These are phyloP conservation scores for Cardamine resedifolia DNA, from an alignment of 345 rosid species.

Conservation along the genomic window DNA sequence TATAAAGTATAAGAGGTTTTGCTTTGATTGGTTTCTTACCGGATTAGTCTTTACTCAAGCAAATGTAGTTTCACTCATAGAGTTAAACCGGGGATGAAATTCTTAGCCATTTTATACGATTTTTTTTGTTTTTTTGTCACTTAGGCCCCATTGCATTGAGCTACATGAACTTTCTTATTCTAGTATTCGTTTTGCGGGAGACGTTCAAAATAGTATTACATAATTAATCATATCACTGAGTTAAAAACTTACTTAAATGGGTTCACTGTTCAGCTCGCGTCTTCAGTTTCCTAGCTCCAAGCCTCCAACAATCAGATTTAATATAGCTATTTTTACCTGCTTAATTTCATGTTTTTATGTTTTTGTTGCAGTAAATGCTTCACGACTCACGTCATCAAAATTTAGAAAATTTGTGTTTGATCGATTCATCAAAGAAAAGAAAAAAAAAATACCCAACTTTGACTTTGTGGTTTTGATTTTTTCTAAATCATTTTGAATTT, in stretches of 20 bases:
- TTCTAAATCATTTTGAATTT: not conserved
- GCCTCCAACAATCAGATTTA: not conserved
- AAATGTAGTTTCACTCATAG: too few relatives aligned
- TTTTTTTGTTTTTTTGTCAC: too few relatives aligned
- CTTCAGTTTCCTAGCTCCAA: not conserved
- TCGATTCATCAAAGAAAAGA: not conserved
- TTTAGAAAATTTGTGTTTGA: not conserved
- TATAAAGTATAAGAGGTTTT: conserved; percentile 1
- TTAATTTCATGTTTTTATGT: not conserved
- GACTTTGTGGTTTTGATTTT: not conserved
- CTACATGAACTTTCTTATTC: not conserved
- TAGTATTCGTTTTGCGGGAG: not conserved
- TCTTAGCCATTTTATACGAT: too few relatives aligned
- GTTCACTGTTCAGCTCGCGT: not conserved
- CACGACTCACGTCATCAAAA: not conserved
- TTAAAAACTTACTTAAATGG: not conserved
- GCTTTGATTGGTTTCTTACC: not conserved
- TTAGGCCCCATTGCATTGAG: not conserved
- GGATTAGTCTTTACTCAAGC: not conserved
- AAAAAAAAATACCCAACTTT: not conserved
- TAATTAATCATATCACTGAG: not conserved
- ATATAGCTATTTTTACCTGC: not conserved
- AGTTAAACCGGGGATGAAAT: too few relatives aligned
- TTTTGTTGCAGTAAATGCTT: not conserved
- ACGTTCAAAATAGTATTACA: not conserved